Base-by-base conservation (phyloP, 1,284 basidiomycete species). In the Heliocybe sulcata region DNA sequence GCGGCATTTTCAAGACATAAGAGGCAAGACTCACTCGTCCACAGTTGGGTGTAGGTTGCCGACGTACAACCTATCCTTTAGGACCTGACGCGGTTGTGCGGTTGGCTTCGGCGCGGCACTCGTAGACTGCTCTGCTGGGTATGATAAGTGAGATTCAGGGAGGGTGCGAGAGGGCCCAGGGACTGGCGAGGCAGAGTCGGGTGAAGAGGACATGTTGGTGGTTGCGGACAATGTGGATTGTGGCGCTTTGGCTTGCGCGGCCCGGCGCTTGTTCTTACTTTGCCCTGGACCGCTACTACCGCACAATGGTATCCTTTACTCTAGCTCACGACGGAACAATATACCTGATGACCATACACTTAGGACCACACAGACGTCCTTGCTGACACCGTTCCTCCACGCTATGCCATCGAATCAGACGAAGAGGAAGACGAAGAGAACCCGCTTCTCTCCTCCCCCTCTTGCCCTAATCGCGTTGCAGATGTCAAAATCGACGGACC, bases 21-120 rank as follows among this genome's bases (percentile, higher is more conserved):
- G n/a, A n/a, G n/a, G 50, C 38, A 22, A 35, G 50, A 76, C 87
- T 66, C 60, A 95, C 87, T 98, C 94, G 73, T 97, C 92, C 33
- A 97, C 90, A 1, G 84, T 81, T 0, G 89, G 82, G 62, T 92
- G 84, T 27, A 98, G 77, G 67, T 98, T 98, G 42, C 95, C 95
- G 50, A 99, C 79, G 64, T 94, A 99, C 0, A 99, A 78, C 20
- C 95, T 75, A 61, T 90, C 85, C 61, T 79, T 83, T 54, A 71
- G 65, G 8, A 73, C 35, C 42, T 65, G 63, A 25, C 68, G 64
- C 6, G 63, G 55, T 53, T 61, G 64, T 10, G 64, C 31, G 2
- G 53, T 52, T 9, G 48, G 31, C 2, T 27, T 49, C 16, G 31
- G 22, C 19, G 20, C 33, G 26, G 51, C 10, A 4, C 52, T 29